Evolutionary conservation across 2,329 filamentous ascomycete species (phyloP).

Genomic region (Blumeria graminis): DNA sequence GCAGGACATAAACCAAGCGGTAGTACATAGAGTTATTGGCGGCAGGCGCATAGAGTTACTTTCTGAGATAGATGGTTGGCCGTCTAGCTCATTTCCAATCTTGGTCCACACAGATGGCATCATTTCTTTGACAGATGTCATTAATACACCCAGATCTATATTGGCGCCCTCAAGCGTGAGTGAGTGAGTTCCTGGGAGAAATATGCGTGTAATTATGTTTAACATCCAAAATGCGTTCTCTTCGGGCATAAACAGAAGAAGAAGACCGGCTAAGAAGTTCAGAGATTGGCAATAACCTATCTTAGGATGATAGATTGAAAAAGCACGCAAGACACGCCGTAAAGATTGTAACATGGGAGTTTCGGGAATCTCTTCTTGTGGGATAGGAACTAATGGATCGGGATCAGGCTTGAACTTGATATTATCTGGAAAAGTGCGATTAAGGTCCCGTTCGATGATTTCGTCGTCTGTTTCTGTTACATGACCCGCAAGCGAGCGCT

Average conservation of each 20-base stretch:
- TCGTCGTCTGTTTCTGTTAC: constrained; percentile 56
- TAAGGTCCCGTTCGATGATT: constrained; percentile 78
- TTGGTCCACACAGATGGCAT: constrained; percentile 72
- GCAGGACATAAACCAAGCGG: constrained; percentile 94
- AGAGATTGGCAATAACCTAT: constrained; percentile 93
- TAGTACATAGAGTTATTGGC: constrained; percentile 77
- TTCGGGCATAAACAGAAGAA: constrained; percentile 72
- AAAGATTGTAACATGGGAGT: constrained; percentile 60
- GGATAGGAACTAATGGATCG: constrained; percentile 14
- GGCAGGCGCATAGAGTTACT: constrained; percentile 33
- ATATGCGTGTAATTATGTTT: constrained; percentile 71
- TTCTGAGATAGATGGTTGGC: constrained; percentile 8
- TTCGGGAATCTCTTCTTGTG: constrained; percentile 22
- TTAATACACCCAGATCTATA: constrained; percentile 79
- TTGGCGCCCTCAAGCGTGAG: constrained; percentile 77
- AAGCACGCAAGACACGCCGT: constrained; percentile 67
- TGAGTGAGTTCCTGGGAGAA: constrained; percentile 79
- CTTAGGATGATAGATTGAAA: constrained; percentile 69
- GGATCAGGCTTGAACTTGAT: constrained; percentile 53
- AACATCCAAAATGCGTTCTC: constrained; percentile 85
- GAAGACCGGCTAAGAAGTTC: constrained; percentile 77
- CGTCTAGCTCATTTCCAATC: constrained; percentile 54
- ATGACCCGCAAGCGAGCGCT: constrained; percentile 34
- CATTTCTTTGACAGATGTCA: constrained; percentile 61
- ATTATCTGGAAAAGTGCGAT: constrained; percentile 89